Evolutionary conservation across 2,329 filamentous ascomycete species (phyloP).

Genomic region (Fusarium lateritium): DNA sequence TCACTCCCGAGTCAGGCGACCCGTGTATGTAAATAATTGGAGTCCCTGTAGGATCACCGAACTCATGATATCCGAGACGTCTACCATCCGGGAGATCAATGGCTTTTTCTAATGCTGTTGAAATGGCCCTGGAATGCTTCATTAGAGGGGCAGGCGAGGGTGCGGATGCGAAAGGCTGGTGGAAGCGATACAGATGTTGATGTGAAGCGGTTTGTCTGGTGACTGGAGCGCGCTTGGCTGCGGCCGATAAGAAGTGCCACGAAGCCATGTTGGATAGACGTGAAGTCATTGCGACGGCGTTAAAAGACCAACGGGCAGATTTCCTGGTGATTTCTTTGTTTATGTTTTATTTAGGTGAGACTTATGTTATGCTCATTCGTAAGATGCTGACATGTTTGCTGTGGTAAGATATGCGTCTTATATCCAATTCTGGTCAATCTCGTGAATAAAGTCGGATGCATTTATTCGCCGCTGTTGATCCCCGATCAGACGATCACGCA

Average conservation of each 20-base stretch:
- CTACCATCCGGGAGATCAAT: not conserved
- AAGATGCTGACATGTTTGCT: too few relatives aligned
- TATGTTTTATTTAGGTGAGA: not conserved
- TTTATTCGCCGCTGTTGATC: too few relatives aligned
- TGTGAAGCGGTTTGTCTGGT: too few relatives aligned
- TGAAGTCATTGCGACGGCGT: not conserved
- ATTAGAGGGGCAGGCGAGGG: not conserved
- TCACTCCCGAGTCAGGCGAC: not conserved
- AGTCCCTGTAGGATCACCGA: not conserved
- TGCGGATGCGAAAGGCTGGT: not conserved
- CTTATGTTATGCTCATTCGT: too few relatives aligned
- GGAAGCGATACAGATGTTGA: not conserved
- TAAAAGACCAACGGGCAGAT: not conserved
- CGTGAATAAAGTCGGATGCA: too few relatives aligned
- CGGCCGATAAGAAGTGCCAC: not conserved
- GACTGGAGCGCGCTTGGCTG: too few relatives aligned
- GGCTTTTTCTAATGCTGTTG: not conserved
- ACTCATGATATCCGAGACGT: constrained; percentile 19
- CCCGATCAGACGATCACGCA: too few relatives aligned
- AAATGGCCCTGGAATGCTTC: not conserved
- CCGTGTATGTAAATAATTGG: constrained; percentile 11
- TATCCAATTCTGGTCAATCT: too few relatives aligned
- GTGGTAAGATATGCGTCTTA: too few relatives aligned
- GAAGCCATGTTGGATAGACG: not conserved
- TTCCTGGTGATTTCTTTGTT: not conserved